These are phyloP conservation scores for Meyerozyma sp. DNA, from an alignment of 1,139 yeast genomes.

Conservation along the genomic window DNA sequence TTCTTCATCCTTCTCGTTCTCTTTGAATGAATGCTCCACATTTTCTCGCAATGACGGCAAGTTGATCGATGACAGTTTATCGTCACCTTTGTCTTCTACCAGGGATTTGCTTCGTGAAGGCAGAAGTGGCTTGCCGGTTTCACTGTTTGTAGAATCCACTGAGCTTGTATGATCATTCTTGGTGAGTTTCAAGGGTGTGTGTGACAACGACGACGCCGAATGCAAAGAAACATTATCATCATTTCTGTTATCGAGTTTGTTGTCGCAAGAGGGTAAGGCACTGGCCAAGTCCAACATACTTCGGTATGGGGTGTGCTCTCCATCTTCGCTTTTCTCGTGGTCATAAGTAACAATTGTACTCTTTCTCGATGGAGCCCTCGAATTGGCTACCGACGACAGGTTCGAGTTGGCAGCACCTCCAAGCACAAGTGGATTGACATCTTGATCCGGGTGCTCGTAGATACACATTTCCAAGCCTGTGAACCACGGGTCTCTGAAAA, in stretches of 20 bases:
- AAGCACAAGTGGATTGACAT: slow-evolving; percentile 31
- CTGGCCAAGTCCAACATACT: slow-evolving; percentile 37
- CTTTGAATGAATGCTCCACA: not conserved
- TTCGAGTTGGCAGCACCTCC: slow-evolving; percentile 15
- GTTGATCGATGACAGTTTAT: not conserved
- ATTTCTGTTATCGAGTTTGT: slow-evolving; percentile 5
- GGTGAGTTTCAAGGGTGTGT: slow-evolving; percentile 9
- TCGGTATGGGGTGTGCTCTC: slow-evolving; percentile 24
- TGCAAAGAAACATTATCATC: slow-evolving; percentile 17
- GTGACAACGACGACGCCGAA: slow-evolving; percentile 25
- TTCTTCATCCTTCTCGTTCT: not conserved
- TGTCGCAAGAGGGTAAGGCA: slow-evolving; percentile 2
- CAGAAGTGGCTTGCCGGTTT: not conserved
- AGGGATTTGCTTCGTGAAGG: not conserved
- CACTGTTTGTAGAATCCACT: not conserved
- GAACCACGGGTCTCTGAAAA: slow-evolving; percentile 66
- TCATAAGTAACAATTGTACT: slow-evolving; percentile 18
- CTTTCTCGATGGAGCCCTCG: slow-evolving; percentile 32
- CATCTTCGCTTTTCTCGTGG: slow-evolving; percentile 13
- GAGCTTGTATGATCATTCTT: slow-evolving; percentile 4
- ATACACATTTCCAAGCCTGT: slow-evolving; percentile 54
- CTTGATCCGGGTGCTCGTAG: slow-evolving; percentile 48
- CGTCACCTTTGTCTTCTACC: not conserved
- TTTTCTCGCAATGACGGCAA: not conserved
- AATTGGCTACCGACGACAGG: slow-evolving; percentile 19